A percentile compares a stretch with the other conserved stretches of the same genome.
Conservation (phyloP, 768 basidiomycete genomes). For the Lentinus brumalis region DNA sequence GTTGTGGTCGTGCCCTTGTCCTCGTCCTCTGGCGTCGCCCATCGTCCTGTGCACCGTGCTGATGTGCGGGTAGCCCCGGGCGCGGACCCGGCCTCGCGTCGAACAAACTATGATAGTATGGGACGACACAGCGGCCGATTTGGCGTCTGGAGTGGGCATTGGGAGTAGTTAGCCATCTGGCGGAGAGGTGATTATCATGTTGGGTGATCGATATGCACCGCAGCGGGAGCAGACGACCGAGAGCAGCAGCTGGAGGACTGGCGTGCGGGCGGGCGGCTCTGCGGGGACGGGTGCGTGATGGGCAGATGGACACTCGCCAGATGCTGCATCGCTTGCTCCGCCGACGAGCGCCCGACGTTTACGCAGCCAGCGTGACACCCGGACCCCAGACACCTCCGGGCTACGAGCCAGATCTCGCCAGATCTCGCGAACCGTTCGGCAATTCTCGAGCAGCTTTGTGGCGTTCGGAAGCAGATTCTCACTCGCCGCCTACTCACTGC, state of each 20-base stretch:
- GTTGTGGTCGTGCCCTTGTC: not conserved
- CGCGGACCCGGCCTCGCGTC: not conserved
- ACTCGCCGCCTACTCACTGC: constrained; percentile 1
- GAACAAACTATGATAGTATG: constrained; percentile 13
- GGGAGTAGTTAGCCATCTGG: not conserved
- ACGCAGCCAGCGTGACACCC: constrained; percentile 8
- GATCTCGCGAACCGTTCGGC: constrained; percentile 12
- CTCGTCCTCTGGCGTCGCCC: not conserved
- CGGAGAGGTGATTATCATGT: constrained; percentile 16
- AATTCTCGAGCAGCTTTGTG: constrained; percentile 27
- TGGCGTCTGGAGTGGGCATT: not conserved
- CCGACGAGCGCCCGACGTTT: constrained; percentile 18
- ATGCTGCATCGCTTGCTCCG: constrained; percentile 19
- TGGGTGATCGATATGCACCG: constrained; percentile 15
- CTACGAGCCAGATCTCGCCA: constrained; percentile 10
- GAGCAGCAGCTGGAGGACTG: not conserved
- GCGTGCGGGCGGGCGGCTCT: not conserved
- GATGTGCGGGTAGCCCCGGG: not conserved
- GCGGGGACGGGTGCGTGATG: not conserved
- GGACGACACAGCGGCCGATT: not conserved
- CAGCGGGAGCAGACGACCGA: constrained; percentile 11
- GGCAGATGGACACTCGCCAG: not conserved
- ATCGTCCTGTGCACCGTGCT: not conserved
- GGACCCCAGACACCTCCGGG: constrained; percentile 28
- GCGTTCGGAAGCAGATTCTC: constrained; percentile 24